Evolutionary conservation across 2,329 filamentous ascomycete genomes (phyloP).

Genomic region (Aureobasidium sp.): DNA sequence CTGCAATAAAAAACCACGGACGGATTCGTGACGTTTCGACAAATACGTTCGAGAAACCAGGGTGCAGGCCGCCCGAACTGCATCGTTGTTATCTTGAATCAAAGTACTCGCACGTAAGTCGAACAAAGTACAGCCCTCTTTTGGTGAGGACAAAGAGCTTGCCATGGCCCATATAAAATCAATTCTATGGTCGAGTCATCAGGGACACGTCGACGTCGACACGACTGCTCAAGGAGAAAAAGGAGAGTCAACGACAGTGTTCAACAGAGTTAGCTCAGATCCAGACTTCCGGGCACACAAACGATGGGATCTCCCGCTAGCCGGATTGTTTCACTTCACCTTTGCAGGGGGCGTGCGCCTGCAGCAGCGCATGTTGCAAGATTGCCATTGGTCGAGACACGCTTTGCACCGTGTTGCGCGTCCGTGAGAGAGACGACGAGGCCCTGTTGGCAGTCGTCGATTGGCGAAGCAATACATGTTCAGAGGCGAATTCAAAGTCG

Average conservation of each 20-base stretch:
- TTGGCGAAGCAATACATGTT: background rate
- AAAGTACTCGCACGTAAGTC: background rate
- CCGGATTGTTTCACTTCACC: slow-evolving; percentile 14
- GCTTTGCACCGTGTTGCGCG: background rate
- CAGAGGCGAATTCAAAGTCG: background rate
- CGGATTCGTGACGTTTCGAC: background rate
- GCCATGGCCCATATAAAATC: background rate
- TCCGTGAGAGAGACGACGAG: slow-evolving; percentile 9
- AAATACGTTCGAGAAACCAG: background rate
- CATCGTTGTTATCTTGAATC: background rate
- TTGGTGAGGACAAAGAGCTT: background rate
- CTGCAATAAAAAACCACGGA: background rate
- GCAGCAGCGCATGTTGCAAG: slow-evolving; percentile 14
- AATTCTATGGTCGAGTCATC: background rate
- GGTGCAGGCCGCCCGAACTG: background rate
- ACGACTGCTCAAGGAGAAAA: background rate
- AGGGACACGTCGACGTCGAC: too few species aligned
- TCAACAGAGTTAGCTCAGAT: slow-evolving; percentile 8
- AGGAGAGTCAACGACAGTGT: slow-evolving; percentile 4
- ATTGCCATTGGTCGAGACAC: slow-evolving; percentile 8
- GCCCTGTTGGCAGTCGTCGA: background rate
- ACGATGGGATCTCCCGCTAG: slow-evolving; percentile 13
- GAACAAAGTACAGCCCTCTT: background rate
- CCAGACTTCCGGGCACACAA: slow-evolving; percentile 7
- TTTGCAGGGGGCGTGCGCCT: slow-evolving; percentile 10